phyloP scores from a whole-genome alignment of 495 filamentous ascomycete genomes.

The Rhizodiscina lignyota region DNA sequence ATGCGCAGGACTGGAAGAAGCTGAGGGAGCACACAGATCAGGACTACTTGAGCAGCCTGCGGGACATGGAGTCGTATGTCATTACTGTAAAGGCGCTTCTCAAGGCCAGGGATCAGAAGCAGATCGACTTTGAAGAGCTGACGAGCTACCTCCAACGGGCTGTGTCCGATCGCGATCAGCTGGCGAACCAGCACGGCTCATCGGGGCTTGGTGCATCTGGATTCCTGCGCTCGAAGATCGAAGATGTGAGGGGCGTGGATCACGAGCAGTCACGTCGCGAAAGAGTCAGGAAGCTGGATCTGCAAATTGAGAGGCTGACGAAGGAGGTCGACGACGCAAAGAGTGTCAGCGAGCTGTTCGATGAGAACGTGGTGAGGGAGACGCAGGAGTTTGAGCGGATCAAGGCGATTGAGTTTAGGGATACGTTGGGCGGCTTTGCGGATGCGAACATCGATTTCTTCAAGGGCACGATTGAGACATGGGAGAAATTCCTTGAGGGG shows the following conservation, averaged over 20 bases:
- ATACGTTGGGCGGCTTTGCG: constrained; percentile 66
- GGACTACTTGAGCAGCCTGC: constrained; percentile 76
- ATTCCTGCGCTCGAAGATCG: constrained; percentile 90
- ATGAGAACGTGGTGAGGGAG: constrained; percentile 86
- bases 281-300: constrained; percentile 71
- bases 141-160: constrained; percentile 91
- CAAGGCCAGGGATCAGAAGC: constrained; percentile 91
- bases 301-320: constrained; percentile 79
- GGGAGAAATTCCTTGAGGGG: constrained; percentile 77
- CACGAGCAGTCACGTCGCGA: constrained; percentile 84
- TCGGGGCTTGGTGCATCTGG: constrained; percentile 50
- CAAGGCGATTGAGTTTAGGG: constrained; percentile 82
- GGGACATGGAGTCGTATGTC: constrained; percentile 90
- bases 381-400: constrained; percentile 90
- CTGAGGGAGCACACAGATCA: constrained; percentile 90
- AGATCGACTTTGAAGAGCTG: constrained; percentile 90
- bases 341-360: constrained; percentile 69
- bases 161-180: constrained; percentile 69
- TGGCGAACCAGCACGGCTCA: constrained; percentile 44
- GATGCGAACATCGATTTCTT: constrained; percentile 84
- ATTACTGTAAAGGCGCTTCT: constrained; percentile 67
- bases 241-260: constrained; percentile 92
- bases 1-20: constrained; percentile 48
- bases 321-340: constrained; percentile 75
- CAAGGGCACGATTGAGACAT: constrained; percentile 57